phyloP scores from a whole-genome alignment of 345 rosid genomes.

The Anastatica hierochuntica region DNA sequence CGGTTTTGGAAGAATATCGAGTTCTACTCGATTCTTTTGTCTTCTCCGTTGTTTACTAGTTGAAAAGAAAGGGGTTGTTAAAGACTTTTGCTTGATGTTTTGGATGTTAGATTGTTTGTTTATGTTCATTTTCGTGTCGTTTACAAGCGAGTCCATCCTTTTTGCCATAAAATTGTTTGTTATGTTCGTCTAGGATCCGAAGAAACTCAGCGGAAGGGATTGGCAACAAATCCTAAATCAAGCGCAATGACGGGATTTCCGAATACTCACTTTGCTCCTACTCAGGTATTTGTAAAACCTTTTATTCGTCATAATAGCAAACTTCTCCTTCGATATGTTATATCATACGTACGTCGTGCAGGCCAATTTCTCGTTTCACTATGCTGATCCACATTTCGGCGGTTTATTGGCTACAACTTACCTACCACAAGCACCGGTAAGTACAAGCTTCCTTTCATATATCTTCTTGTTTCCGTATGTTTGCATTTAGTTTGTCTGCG shows the following conservation, averaged over 20 bases:
- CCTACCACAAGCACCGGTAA: slow-evolving; percentile 43
- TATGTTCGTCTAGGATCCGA: slow-evolving; percentile 35
- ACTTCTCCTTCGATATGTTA: not conserved
- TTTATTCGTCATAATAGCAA: slow-evolving; percentile 8
- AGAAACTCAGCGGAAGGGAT: slow-evolving; percentile 29
- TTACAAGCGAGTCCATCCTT: no score
- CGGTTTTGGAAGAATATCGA: not conserved
- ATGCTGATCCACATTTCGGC: slow-evolving; percentile 45
- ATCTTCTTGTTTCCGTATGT: not conserved
- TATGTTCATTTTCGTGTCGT: not conserved
- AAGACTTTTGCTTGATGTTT: slow-evolving; percentile 9
- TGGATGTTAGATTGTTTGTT: not conserved
- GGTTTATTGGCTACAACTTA: slow-evolving; percentile 37
- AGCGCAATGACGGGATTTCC: slow-evolving; percentile 32
- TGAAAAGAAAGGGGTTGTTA: no score
- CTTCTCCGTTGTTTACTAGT: no score
- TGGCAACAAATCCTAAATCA: slow-evolving; percentile 30
- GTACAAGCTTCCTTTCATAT: not conserved
- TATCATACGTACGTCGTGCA: slow-evolving; percentile 17
- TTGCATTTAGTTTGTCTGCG: not conserved
- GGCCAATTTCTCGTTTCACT: slow-evolving; percentile 39
- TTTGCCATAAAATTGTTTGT: not conserved
- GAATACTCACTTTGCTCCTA: slow-evolving; percentile 36
- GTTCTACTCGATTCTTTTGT: no score
- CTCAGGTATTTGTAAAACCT: slow-evolving; percentile 32